Base-by-base conservation (phyloP, 2,329 filamentous ascomycete species). In the Aureobasidium musti region DNA sequence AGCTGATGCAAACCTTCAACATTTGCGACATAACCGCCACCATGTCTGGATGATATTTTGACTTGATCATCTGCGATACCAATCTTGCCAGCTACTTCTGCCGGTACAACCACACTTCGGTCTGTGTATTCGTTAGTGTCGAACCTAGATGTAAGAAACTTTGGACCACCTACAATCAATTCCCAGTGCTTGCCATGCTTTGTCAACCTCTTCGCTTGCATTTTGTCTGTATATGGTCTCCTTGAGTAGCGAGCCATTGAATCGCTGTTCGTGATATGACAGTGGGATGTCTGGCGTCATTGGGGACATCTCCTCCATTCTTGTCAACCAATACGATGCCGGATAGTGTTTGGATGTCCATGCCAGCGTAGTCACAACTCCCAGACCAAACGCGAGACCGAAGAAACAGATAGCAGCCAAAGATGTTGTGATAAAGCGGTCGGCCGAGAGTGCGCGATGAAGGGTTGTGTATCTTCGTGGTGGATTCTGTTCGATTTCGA, bases 191-290 rank as follows among this genome's bases (percentile, higher is more conserved):
- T 77, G 79, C 86, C 86, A 88, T 0, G 85, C 86, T 3, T 79
- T 79, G 68, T 88, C 86, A 0, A 86, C 84, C 60, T 84, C 82
- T 0, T 82, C 80, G 0, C 82, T 70, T 1, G 79, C 82, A 14
- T 78, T 73, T 67, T 80, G 77, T 1, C 85, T 81, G 71, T 83
- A 88, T 19, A 83, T 74, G 30, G 82, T 83, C 69, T 86, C 81
- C 0, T 84, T 76, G 65, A 86, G 70, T 23, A 88, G 84, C 0
- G 82, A 82, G 0, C 85, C 86, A 68, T 88, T 86, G 73, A 87
- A 88, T 1, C 69, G 69, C 60, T 79, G 73, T 0, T 72, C 71
- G 13, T 77, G 73, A 72, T 81, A 83, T 13, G 73, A 71, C 5
- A 82, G 75, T 28, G 76, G 71, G 6, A 83, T 73, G 10, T 82